A percentile compares a stretch with the other conserved stretches of the same genome.
Evolutionary conservation across 2,329 filamentous ascomycete species (phyloP).

Genomic region (Pseudocercospora vitis): DNA sequence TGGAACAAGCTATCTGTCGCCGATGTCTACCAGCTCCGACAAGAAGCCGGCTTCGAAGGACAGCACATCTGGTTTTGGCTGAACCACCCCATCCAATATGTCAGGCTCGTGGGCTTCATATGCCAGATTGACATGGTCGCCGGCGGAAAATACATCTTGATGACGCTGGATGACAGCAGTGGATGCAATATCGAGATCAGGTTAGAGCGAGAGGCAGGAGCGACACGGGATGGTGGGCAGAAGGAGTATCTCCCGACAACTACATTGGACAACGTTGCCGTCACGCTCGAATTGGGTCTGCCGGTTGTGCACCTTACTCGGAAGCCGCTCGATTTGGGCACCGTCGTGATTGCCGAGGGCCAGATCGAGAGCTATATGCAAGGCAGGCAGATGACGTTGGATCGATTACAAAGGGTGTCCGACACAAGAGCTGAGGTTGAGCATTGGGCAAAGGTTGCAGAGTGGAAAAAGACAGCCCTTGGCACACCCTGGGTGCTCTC

Average conservation of each 20-base stretch:
- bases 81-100: conserved; percentile 54
- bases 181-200: conserved; percentile 59
- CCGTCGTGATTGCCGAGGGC: conserved; percentile 58
- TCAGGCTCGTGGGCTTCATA: conserved; percentile 48
- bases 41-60: conserved; percentile 52
- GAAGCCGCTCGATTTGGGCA: conserved; percentile 46
- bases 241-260: conserved; percentile 40
- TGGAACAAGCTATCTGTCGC: conserved; percentile 62
- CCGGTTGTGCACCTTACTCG: conserved; percentile 48
- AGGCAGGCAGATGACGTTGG: conserved; percentile 55
- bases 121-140: conserved; percentile 42
- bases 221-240: neutral
- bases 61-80: conserved; percentile 58
- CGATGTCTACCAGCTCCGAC: conserved; percentile 55
- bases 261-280: conserved; percentile 40
- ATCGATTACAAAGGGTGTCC: conserved; percentile 51
- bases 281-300: conserved; percentile 40
- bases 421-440: conserved; percentile 57
- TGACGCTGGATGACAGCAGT: conserved; percentile 63
- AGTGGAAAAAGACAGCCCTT: conserved; percentile 53
- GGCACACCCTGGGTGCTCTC: conserved; percentile 55
- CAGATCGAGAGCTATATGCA: conserved; percentile 54
- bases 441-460: conserved; percentile 53
- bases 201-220: conserved; percentile 42
- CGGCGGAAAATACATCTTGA: conserved; percentile 46